Conservation (phyloP, 345 rosid genomes). For the Hypericum perforatum region DNA sequence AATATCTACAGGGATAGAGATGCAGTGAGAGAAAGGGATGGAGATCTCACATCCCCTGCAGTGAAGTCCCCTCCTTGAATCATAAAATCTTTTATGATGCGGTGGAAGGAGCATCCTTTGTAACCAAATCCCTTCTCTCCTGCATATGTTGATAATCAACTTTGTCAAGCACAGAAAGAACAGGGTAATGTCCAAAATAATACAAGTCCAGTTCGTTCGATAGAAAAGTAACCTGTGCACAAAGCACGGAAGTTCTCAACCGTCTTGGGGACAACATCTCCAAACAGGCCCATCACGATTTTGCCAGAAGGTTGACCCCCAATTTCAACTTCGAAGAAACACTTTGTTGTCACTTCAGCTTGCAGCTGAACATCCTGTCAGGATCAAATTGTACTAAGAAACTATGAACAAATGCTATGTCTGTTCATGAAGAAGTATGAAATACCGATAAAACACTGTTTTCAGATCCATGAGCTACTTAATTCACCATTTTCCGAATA, state of each 20-base stretch:
- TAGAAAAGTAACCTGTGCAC: slow-evolving; percentile 56
- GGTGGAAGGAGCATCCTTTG: slow-evolving; percentile 85
- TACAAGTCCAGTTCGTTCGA: not conserved
- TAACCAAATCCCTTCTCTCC: slow-evolving; percentile 83
- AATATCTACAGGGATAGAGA: not conserved
- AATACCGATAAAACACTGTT: too few species aligned
- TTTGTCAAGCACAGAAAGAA: slow-evolving; percentile 8
- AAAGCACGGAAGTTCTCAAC: slow-evolving; percentile 76
- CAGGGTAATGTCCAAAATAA: not conserved
- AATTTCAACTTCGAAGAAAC: slow-evolving; percentile 81
- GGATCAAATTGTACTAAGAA: slow-evolving; percentile 2
- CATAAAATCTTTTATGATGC: slow-evolving; percentile 88
- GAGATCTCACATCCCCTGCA: slow-evolving; percentile 49
- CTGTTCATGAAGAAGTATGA: not conserved
- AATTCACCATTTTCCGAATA: not conserved
- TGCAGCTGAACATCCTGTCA: slow-evolving; percentile 57
- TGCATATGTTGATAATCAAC: slow-evolving; percentile 18
- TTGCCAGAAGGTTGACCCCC: slow-evolving; percentile 73
- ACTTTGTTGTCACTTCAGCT: slow-evolving; percentile 68
- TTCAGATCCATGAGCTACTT: too few species aligned
- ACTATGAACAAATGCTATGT: not conserved
- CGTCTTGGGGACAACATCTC: slow-evolving; percentile 74
- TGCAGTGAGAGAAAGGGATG: slow-evolving; percentile 3
- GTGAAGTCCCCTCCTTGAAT: slow-evolving; percentile 96
- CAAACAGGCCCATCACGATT: slow-evolving; percentile 77